A percentile compares a stretch with the other conserved stretches of the same genome.
Evolutionary conservation across 768 basidiomycete species (phyloP).

Genomic region (Pleurotus tuber-regium): DNA sequence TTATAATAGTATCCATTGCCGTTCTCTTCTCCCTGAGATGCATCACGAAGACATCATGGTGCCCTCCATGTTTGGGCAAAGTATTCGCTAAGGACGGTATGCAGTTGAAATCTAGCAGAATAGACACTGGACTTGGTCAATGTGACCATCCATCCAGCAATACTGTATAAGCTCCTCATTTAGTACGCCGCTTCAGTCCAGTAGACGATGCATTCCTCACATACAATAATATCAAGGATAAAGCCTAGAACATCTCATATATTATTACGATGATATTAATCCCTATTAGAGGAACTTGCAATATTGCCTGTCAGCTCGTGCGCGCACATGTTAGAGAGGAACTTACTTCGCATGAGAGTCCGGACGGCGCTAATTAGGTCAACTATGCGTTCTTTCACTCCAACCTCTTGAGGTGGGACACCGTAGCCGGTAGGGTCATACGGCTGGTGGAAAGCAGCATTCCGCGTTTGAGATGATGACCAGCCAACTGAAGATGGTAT

Average conservation of each 20-base stretch:
- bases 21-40: too few relatives aligned
- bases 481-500: slow-evolving; percentile 88
- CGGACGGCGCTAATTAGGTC: slow-evolving; percentile 93
- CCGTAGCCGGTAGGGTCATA: slow-evolving; percentile 68
- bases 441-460: slow-evolving; percentile 57
- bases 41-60: too few relatives aligned
- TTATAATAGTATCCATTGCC: too few relatives aligned
- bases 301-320: slow-evolving; percentile 5
- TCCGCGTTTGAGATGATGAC: slow-evolving; percentile 67
- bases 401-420: slow-evolving; percentile 52
- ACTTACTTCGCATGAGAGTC: slow-evolving; percentile 96
- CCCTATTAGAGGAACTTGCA: slow-evolving; percentile 85
- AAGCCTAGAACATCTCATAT: slow-evolving; percentile 80
- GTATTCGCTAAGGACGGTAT: too few relatives aligned
- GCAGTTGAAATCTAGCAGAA: too few relatives aligned
- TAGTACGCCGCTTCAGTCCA: too few relatives aligned
- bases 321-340: slow-evolving; percentile 4
- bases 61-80: too few relatives aligned
- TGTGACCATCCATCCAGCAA: too few relatives aligned
- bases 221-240: slow-evolving; percentile 41
- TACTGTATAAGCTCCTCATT: too few relatives aligned
- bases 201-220: not conserved
- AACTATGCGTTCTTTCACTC: slow-evolving; percentile 83
- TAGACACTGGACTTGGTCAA: too few relatives aligned
- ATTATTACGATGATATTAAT: slow-evolving; percentile 84